Base-by-base conservation (phyloP, 1,284 basidiomycete species). In the Neonothopanus nambi region DNA sequence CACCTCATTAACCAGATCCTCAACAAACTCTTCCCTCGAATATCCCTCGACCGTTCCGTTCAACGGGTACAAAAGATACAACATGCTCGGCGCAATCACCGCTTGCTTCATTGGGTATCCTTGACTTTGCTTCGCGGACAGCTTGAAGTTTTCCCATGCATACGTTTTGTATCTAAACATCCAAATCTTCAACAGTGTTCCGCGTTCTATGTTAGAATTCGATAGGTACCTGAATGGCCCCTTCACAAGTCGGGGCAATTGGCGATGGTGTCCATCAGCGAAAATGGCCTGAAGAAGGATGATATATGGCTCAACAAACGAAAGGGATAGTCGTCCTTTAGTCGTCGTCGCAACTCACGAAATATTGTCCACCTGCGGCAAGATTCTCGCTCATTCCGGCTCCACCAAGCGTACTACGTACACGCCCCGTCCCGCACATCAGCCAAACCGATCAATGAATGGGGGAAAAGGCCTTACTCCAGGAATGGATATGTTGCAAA, bases 31-130 rank as follows among this genome's bases (percentile, higher is more conserved):
- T 2, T 51, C 49, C 18, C 30, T 43, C 12, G 49, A 37, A 13
- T 51, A 51, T 20, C 49, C 49, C 37, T 43, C 30, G 5, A 51
- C 18, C 2, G 11, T 15, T 37, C 37, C 41, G 36, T 20, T 37
- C 11, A 51, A 24, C 24, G 49, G 49, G 26, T 51, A 51, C 7
- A 51, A 42, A 26, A 51, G 24, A 26, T 51, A 51, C 49, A 51
- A 24, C 49, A 51, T 51, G 33, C 49, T 51, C n/a, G 49, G 49
- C 3, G 49, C 41, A 36, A 51, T 51, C 7, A 43, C 40, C 6
- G 49, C 49, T 37, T 51, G 49, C 30, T 51, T 51, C 49, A 51
- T 51, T 15, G 40, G 40, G 21, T 42, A 28, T 26, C 49, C 49
- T 36, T 28, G 24, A 30, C 40, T 37, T 6, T 26, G 40, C n/a